Evolutionary conservation across 169 alveolate genomes (phyloP).

Genomic region (Blepharisma undulans): DNA sequence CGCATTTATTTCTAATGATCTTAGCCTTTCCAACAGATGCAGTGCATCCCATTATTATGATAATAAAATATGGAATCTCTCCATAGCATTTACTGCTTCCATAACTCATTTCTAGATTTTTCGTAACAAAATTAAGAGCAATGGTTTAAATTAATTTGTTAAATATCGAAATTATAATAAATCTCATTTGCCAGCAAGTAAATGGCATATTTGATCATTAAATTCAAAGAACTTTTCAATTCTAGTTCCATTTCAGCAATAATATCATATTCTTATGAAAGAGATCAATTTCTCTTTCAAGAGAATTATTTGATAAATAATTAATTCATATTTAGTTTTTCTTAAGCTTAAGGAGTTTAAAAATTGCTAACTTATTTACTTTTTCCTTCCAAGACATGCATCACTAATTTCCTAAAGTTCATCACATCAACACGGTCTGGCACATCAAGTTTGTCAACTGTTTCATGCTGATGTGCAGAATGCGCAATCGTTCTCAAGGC

Average conservation of each 20-base stretch:
- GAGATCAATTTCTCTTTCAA: neutral
- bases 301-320: neutral
- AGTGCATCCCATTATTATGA: neutral
- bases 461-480: constrained; percentile 20
- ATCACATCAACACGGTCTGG: constrained; percentile 25
- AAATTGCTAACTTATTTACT: neutral
- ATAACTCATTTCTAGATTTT: neutral
- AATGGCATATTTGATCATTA: neutral
- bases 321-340: no score
- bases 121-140: neutral
- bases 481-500: constrained; percentile 34
- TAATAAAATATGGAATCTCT: neutral
- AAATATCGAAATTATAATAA: neutral
- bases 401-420: neutral
- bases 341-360: neutral
- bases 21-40: neutral
- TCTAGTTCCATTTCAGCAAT: no score
- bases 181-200: neutral
- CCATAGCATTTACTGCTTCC: neutral
- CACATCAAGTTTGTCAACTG: constrained; percentile 18
- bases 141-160: neutral
- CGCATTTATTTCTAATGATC: neutral
- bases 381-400: constrained; percentile 18
- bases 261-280: no score
- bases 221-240: no score